Conservation (phyloP, 164 flowering plant species). For the Pachysandra terminalis region DNA sequence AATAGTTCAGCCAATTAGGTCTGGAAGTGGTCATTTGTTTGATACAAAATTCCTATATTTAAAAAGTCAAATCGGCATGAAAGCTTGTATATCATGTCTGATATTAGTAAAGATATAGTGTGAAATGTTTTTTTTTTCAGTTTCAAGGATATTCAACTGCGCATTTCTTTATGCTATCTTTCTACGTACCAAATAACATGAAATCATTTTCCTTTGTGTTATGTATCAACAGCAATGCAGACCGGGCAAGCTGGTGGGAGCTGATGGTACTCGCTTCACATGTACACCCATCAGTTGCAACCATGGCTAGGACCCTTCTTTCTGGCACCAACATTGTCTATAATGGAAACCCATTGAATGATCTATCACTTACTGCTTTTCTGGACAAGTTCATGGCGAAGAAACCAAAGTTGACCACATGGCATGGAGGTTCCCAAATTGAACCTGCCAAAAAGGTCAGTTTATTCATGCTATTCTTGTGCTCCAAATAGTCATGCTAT, state of each 20-base stretch:
- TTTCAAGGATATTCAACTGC: no score
- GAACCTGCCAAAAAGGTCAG: conserved; percentile 92
- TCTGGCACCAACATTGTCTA: conserved; percentile 88
- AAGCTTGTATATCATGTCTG: no score
- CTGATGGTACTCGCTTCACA: conserved; percentile 80
- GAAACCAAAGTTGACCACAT: conserved; percentile 75
- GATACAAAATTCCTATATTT: no score
- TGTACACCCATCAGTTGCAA: conserved; percentile 91
- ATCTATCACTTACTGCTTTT: conserved; percentile 79
- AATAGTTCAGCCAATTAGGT: not conserved
- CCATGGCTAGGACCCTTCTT: conserved; percentile 89
- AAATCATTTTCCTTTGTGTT: not conserved
- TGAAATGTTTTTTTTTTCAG: no score
- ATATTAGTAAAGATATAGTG: no score
- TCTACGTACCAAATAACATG: not conserved
- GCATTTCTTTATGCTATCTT: not conserved
- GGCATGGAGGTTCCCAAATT: conserved; percentile 98
- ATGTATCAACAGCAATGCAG: conserved; percentile 65
- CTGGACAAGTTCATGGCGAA: conserved; percentile 98
- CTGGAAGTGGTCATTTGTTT: not conserved
- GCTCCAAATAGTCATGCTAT: not conserved
- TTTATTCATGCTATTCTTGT: conserved; percentile 6
- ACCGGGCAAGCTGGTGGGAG: conserved; percentile 97
- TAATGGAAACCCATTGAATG: conserved; percentile 89
- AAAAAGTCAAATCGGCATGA: no score